phyloP scores from a whole-genome alignment of 257 asterid species.

The Rhazya stricta region DNA sequence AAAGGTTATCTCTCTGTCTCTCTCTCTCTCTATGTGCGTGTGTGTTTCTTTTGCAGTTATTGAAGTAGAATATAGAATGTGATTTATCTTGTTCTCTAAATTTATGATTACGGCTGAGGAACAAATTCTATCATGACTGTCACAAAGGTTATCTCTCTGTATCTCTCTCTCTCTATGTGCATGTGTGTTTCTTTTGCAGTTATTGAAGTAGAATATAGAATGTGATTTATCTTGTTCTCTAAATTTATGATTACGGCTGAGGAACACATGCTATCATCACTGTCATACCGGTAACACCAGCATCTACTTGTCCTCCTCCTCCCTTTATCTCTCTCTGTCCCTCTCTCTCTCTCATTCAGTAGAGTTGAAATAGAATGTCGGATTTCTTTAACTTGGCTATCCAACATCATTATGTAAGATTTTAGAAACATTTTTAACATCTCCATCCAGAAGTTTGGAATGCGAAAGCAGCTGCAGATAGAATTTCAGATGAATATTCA shows the following conservation, averaged over 20 bases:
- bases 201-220: neutral
- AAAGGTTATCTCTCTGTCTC: conserved; percentile 44
- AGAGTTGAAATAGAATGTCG: neutral
- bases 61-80: neutral
- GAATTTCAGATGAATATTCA: neutral
- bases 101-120: neutral
- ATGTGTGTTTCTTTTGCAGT: neutral
- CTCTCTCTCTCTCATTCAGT: neutral
- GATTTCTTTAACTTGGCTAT: neutral
- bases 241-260: neutral
- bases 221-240: neutral
- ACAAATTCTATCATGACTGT: conserved; percentile 67
- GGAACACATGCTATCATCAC: neutral
- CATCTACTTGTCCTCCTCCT: neutral
- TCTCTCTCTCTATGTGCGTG: neutral
- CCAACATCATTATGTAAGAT: neutral
- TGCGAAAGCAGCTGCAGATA: neutral
- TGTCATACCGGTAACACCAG: neutral
- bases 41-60: neutral
- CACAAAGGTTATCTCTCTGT: conserved; percentile 52
- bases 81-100: neutral
- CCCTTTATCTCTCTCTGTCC: neutral
- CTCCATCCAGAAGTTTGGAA: neutral
- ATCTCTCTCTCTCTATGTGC: neutral
- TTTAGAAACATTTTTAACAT: neutral